Percentiles rank a stretch among this genome's conserved stretches.
Evolutionary conservation across 1,284 basidiomycete genomes (phyloP).

Genomic region (Rhodotorula sp.): DNA sequence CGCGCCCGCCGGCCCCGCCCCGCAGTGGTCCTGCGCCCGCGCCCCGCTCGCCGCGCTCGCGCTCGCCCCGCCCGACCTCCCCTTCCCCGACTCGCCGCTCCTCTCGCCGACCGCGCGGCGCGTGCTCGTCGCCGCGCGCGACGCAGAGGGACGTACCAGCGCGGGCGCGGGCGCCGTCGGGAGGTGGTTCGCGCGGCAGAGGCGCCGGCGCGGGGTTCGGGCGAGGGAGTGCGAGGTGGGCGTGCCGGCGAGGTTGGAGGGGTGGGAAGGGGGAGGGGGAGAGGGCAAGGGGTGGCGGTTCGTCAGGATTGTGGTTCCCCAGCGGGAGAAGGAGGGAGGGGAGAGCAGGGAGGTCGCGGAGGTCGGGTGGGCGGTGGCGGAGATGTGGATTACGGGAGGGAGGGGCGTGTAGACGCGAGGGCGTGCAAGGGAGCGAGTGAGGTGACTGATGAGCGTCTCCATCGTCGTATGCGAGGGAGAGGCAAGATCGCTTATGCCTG

Average conservation of each 20-base stretch:
- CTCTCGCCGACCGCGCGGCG: conserved; percentile 19
- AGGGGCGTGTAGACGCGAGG: neutral
- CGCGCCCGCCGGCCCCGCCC: neutral
- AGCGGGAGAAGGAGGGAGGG: neutral
- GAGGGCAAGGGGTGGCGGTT: conserved; percentile 39
- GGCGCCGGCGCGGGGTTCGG: neutral
- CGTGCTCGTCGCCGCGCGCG: neutral
- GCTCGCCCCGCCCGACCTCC: conserved; percentile 7
- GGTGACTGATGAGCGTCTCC: no score
- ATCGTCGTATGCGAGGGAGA: no score
- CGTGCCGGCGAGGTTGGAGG: conserved; percentile 1
- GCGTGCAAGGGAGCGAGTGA: no score
- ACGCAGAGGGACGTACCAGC: no score
- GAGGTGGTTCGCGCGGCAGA: conserved; percentile 9
- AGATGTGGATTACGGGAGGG: conserved; percentile 28
- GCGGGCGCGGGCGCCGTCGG: neutral
- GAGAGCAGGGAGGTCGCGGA: neutral
- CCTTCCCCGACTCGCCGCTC: conserved; percentile 31
- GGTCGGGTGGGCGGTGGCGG: conserved; percentile 42
- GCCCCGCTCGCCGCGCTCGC: conserved; percentile 28
- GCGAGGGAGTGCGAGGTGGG: conserved; percentile 19
- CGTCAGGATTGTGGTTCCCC: conserved; percentile 18
- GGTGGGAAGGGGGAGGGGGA: neutral
- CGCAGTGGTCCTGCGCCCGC: conserved; percentile 21
- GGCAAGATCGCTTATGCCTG: no score